phyloP scores from a whole-genome alignment of 371 early-diverging fungal genomes.

The Syncephalis plumigaleata region DNA sequence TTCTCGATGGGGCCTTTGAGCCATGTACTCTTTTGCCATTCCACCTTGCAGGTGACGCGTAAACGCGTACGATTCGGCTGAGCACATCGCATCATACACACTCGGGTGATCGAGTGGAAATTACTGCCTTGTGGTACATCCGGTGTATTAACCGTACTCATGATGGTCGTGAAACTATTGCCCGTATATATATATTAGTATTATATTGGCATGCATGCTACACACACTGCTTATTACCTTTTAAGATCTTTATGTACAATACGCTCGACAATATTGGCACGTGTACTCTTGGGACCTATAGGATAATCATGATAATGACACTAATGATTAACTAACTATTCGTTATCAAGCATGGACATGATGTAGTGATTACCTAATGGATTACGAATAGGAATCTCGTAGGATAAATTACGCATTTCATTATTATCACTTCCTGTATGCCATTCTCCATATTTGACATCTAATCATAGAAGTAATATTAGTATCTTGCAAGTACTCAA shows the following conservation, averaged over 20 bases:
- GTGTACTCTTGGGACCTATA: neutral
- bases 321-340: no score
- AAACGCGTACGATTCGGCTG: constrained; percentile 36
- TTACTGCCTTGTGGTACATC: constrained; percentile 69
- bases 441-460: constrained; percentile 22
- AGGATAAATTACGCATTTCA: constrained; percentile 12
- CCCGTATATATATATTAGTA: no score
- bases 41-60: constrained; percentile 44
- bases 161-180: constrained; percentile 25
- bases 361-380: constrained; percentile 15
- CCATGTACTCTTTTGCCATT: constrained; percentile 55
- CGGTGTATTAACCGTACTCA: constrained; percentile 56
- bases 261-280: neutral
- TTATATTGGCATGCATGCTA: no score
- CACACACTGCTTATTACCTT: neutral
- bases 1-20: constrained; percentile 26
- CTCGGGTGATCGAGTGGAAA: constrained; percentile 54
- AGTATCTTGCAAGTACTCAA: neutral
- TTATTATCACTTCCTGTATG: constrained; percentile 9
- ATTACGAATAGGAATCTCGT: constrained; percentile 20
- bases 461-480: constrained; percentile 5
- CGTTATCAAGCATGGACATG: no score
- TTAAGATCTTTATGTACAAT: neutral
- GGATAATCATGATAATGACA: no score
- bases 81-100: constrained; percentile 63